Base-by-base conservation (phyloP, 768 basidiomycete genomes). In the Cyathus striatus region DNA sequence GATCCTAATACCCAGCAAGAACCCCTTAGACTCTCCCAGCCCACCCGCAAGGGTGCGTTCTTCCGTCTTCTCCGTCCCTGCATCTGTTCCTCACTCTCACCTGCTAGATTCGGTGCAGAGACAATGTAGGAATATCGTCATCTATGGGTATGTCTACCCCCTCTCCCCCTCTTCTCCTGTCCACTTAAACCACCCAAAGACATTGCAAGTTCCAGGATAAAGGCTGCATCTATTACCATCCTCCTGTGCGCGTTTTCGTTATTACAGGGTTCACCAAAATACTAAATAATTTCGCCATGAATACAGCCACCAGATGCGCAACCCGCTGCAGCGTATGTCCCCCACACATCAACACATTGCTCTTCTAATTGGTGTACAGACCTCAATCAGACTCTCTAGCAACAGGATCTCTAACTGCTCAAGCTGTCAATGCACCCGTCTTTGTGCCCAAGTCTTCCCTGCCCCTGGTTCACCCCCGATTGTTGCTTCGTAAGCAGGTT, bases 101-200 rank as follows among this genome's bases (percentile, higher is more conserved):
- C n/a, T n/a, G 23, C 4, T 41, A 87, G 85, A 88, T 65, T 71
- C 78, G 36, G 72, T 76, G 12, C 81, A 83, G 60, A 78, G 85
- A 41, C 86, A 92, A 55, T 96, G 92, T 65, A 81, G 88, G 57
- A 95, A 96, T 69, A 81, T 93, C 40, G 69, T 87, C 60, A 93
- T 95, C 49, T 87, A 93, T 58, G 92, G 93, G 91, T 93, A 65
- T 50, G 61, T n/a, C n/a, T 50, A 22, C 32, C 12, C 12, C 23
- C 22, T 14, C 0, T 38, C 16, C 16, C 22, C 14, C 1, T 37
- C 17, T n/a, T 2, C 37, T 12, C 14, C 25, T 34, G 6, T 6
- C 27, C 38, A 22, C 38, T 48, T 26, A 33, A 41, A 43, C 13
- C 40, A 38, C 44, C 30, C 27, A 6, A 44, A 92, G 90, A 32